These are phyloP conservation scores for Anthracocystis panici-leucophaei DNA, from an alignment of 1,284 basidiomycete species.

Conservation along the genomic window DNA sequence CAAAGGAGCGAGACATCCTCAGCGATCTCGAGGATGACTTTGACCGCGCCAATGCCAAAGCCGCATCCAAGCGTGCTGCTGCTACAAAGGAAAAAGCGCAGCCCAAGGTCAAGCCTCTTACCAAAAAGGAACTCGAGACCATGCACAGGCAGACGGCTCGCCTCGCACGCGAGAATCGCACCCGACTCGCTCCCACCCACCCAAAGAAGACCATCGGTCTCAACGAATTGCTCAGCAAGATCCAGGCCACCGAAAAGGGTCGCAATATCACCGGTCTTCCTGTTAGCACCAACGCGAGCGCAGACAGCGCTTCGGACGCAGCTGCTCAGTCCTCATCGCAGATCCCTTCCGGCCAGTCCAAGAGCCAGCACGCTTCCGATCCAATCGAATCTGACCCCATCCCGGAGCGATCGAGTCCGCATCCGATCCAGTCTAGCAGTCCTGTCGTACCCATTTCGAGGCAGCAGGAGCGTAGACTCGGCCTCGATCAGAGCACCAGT, in stretches of 20 bases:
- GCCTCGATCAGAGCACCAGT: slow-evolving; percentile 30
- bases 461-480: slow-evolving; percentile 37
- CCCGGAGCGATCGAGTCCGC: slow-evolving; percentile 36
- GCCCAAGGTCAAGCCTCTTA: slow-evolving; percentile 51
- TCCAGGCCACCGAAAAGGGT: slow-evolving; percentile 29
- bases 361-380: slow-evolving; percentile 45
- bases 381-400: slow-evolving; percentile 52
- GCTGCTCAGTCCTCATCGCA: slow-evolving; percentile 40
- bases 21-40: slow-evolving; percentile 38
- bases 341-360: slow-evolving; percentile 42
- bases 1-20: slow-evolving; percentile 32
- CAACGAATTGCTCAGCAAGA: slow-evolving; percentile 55
- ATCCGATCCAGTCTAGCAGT: slow-evolving; percentile 29
- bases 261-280: slow-evolving; percentile 5
- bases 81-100: slow-evolving; percentile 24
- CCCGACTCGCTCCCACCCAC: slow-evolving; percentile 29
- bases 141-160: slow-evolving; percentile 62
- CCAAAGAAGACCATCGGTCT: slow-evolving; percentile 55
- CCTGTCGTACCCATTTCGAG: slow-evolving; percentile 34
- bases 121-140: slow-evolving; percentile 58
- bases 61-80: slow-evolving; percentile 25
- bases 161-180: slow-evolving; percentile 56
- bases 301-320: slow-evolving; percentile 9
- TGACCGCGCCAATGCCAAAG: slow-evolving; percentile 26
- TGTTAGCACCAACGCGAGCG: slow-evolving; percentile 3